Evolutionary conservation across 306 rosid genomes (phyloP).

Genomic region (Acacia confusa): DNA sequence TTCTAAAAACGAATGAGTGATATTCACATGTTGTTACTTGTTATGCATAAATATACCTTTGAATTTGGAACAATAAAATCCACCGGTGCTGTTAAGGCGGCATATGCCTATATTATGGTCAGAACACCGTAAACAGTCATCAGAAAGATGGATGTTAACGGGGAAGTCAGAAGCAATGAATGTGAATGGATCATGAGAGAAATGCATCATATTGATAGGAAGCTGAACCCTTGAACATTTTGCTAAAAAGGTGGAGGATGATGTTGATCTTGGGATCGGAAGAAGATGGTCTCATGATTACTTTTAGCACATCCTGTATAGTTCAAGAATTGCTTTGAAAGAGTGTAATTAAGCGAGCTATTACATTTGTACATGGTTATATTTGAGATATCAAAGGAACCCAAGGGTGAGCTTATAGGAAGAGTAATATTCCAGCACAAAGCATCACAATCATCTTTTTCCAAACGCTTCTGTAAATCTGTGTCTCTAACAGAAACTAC

Average conservation of each 20-base stretch:
- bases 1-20: not conserved
- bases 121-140: not conserved
- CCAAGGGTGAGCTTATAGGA: conserved; percentile 28
- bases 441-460: not conserved
- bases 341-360: too few relatives aligned
- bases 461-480: not conserved
- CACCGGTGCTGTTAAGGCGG: not conserved
- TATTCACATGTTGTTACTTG: not conserved
- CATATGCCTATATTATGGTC: not conserved
- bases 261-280: not conserved
- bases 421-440: not conserved
- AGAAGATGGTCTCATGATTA: conserved; percentile 7
- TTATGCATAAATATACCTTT: conserved; percentile 23
- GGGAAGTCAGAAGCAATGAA: conserved; percentile 14
- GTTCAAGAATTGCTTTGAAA: not conserved
- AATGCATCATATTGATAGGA: not conserved
- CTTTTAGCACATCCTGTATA: not conserved
- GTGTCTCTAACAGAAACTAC: not conserved
- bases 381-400: not conserved
- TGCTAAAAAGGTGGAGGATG: not conserved
- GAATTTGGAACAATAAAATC: not conserved
- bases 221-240: conserved; percentile 32
- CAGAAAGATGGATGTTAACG: not conserved
- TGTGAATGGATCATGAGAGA: not conserved
- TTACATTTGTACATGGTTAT: conserved; percentile 31